Percentiles rank a stretch among this genome's conserved stretches.
These are phyloP conservation scores for Tylopilus balloui DNA, from an alignment of 768 basidiomycete species.

Conservation along the genomic window DNA sequence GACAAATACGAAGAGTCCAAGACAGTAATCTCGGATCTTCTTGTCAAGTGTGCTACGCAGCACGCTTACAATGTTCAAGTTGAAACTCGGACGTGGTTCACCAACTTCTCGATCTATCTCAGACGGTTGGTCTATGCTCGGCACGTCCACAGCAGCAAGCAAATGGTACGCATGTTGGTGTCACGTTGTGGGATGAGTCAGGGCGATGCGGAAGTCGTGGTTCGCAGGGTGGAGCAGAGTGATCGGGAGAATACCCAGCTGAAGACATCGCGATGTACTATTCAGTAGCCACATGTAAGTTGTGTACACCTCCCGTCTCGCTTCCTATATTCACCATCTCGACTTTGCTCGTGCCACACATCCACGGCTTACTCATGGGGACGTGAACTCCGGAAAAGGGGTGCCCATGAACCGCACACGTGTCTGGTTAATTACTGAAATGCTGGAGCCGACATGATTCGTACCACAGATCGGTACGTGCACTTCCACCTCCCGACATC, in stretches of 20 bases:
- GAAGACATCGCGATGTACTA: slow-evolving; percentile 10
- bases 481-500: slow-evolving; percentile 6
- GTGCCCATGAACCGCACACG: neutral
- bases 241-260: neutral
- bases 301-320: neutral
- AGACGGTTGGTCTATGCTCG: slow-evolving; percentile 21
- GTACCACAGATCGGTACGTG: slow-evolving; percentile 1
- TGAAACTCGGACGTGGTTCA: slow-evolving; percentile 25
- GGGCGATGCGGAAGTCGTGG: slow-evolving; percentile 19
- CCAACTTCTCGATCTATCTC: slow-evolving; percentile 22
- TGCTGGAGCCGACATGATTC: neutral
- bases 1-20: slow-evolving; percentile 37
- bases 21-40: slow-evolving; percentile 23
- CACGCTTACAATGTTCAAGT: slow-evolving; percentile 19
- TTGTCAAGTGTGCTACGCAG: slow-evolving; percentile 17
- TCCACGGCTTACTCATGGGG: neutral
- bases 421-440: neutral
- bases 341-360: neutral
- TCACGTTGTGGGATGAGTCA: slow-evolving; percentile 25
- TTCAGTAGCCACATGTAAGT: slow-evolving; percentile 19
- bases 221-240: slow-evolving; percentile 16
- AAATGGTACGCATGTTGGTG: slow-evolving; percentile 25
- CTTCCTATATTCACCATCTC: slow-evolving; percentile 1
- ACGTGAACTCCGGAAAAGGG: neutral
- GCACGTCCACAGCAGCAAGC: slow-evolving; percentile 19